These are phyloP conservation scores for Trichophyton simii DNA, from an alignment of 2,329 filamentous ascomycete species.

Conservation along the genomic window DNA sequence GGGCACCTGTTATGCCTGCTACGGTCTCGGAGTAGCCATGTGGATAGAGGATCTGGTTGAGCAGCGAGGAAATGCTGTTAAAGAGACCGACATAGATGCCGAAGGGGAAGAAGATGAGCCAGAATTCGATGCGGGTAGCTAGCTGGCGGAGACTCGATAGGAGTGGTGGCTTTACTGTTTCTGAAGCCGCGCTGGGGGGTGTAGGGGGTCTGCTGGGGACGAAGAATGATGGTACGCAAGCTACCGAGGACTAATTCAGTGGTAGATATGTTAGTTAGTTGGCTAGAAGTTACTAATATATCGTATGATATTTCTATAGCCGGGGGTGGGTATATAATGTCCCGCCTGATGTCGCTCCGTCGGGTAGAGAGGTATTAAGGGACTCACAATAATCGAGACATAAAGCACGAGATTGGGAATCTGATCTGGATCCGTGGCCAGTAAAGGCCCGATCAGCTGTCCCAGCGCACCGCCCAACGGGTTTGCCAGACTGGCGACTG, in stretches of 20 bases:
- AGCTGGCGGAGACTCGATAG: slow-evolving; percentile 44
- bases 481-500: slow-evolving; percentile 72
- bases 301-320: too few species aligned
- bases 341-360: background rate
- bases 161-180: slow-evolving; percentile 42
- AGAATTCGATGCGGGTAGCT: slow-evolving; percentile 55
- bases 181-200: slow-evolving; percentile 57
- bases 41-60: slow-evolving; percentile 81
- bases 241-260: slow-evolving; percentile 44
- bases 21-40: slow-evolving; percentile 75
- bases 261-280: background rate
- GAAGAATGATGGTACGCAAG: slow-evolving; percentile 65
- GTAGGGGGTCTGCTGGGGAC: slow-evolving; percentile 65
- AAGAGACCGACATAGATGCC: slow-evolving; percentile 79
- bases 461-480: slow-evolving; percentile 80
- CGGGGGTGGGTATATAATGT: too few species aligned
- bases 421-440: slow-evolving; percentile 50
- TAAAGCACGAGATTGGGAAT: slow-evolving; percentile 76
- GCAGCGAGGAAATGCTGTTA: slow-evolving; percentile 75
- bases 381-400: slow-evolving; percentile 62
- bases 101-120: slow-evolving; percentile 71
- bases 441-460: slow-evolving; percentile 72
- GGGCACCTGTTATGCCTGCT: slow-evolving; percentile 76
- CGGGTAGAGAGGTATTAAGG: slow-evolving; percentile 8
- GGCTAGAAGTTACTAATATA: background rate